Conservation (phyloP, 78 protist genomes). For the Monocercomonoides exilis region DNA sequence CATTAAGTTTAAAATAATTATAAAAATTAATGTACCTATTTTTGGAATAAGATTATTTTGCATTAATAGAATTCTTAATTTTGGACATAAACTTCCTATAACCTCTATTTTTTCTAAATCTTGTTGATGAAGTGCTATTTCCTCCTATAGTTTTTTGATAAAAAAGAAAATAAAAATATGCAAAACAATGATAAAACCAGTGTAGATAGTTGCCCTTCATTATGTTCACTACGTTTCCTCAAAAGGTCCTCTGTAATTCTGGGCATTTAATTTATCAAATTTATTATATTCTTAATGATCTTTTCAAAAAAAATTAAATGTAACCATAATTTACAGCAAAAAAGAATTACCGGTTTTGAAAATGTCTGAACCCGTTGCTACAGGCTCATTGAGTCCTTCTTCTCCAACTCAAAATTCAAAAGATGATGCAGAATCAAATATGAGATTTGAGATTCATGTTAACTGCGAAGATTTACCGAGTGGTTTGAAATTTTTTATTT, state of each 20-base stretch:
- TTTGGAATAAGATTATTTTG: slow-evolving; percentile 52
- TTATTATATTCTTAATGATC: too few species aligned
- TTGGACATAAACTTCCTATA: slow-evolving; percentile 43
- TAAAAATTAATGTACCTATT: not conserved
- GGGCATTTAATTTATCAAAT: not conserved
- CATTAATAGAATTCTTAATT: slow-evolving; percentile 49
- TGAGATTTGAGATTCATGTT: too few species aligned
- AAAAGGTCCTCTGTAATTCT: slow-evolving; percentile 50
- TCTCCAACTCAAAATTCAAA: too few species aligned
- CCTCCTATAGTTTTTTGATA: slow-evolving; percentile 18
- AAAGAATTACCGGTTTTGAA: too few species aligned
- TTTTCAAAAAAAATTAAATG: too few species aligned
- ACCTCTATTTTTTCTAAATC: slow-evolving; percentile 57
- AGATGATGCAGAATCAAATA: too few species aligned
- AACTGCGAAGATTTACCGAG: too few species aligned
- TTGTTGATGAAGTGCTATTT: slow-evolving; percentile 70
- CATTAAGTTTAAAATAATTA: not conserved
- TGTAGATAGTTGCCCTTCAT: slow-evolving; percentile 45
- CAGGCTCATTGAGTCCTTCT: too few species aligned
- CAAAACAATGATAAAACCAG: too few species aligned
- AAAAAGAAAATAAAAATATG: not conserved
- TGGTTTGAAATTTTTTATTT: too few species aligned
- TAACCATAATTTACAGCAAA: too few species aligned
- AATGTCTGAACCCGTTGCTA: too few species aligned
- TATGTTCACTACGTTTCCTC: slow-evolving; percentile 65